phyloP scores from a whole-genome alignment of 2,329 filamentous ascomycete species.

The Cladophialophora psammophila region DNA sequence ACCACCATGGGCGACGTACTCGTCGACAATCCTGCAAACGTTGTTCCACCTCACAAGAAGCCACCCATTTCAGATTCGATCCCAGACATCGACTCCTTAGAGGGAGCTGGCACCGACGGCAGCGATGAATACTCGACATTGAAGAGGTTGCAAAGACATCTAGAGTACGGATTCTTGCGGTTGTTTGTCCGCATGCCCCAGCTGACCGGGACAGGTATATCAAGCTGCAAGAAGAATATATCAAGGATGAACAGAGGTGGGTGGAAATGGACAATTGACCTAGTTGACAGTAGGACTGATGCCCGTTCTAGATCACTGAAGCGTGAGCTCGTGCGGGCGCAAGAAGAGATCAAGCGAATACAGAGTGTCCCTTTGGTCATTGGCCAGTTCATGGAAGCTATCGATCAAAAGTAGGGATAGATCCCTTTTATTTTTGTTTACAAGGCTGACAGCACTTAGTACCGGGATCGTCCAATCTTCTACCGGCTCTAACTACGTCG shows the following conservation, averaged over 20 bases:
- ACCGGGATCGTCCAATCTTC: constrained; percentile 98
- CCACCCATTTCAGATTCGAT: constrained; percentile 76
- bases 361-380: constrained; percentile 98
- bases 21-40: constrained; percentile 80
- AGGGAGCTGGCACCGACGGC: constrained; percentile 79
- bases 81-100: constrained; percentile 87
- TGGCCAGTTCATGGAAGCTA: constrained; percentile 99
- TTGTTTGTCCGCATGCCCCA: constrained; percentile 7
- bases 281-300: constrained; percentile 13
- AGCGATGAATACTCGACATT: constrained; percentile 93
- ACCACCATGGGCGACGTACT: constrained; percentile 80
- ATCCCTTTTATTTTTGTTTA: not conserved
- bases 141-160: constrained; percentile 94
- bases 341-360: constrained; percentile 99
- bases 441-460: constrained; percentile 57
- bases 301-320: constrained; percentile 77
- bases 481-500: constrained; percentile 98
- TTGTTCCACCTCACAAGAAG: constrained; percentile 80
- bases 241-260: constrained; percentile 98
- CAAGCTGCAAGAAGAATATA: constrained; percentile 98
- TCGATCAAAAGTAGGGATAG: constrained; percentile 87
- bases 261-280: not conserved
- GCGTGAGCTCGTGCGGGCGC: constrained; percentile 92
- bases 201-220: constrained; percentile 71
- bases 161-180: constrained; percentile 70